Evolutionary conservation across 345 rosid genomes (phyloP), one percentile per base, ranked within the genome.

Genomic region (Kandelia obovata): DNA sequence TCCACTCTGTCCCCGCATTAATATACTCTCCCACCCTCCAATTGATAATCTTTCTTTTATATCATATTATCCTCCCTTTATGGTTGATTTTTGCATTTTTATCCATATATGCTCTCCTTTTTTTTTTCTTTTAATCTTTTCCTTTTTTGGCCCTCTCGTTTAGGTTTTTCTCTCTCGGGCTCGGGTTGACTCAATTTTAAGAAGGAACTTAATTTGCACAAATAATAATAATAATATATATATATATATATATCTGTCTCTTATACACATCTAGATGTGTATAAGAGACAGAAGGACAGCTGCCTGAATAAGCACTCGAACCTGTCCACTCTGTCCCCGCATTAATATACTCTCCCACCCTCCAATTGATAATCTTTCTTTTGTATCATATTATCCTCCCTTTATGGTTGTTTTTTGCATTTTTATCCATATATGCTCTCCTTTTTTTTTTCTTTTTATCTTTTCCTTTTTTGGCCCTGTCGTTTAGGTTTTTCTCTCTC

Each of bases 1-100:
- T 81, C 84, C 83, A 73, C 80, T 75, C 84, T 85, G 87, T 82
- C 83, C 67, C 64, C 74, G 75, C 79, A 83, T 78, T 83, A 84
- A 84, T 82, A 73, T 76, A 77, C 82, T 69, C 82, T 84, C 90
- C 81, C 78, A 79, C 73, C 74, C 59, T 46, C 62, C 75, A 71
- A 66, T 76, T 73, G 58, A 65, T 68, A 65, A 10, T 25, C 26
- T 15, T 35, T 26, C n/a, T 19, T 4, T 30, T 20, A 9, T 9
- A 10, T 16, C 49, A 23, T 37, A 32, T 32, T 32, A 32, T 5
- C 35, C 25, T 52, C 7, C 8, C 13, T 23, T 23, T 19, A 58
- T 37, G 5, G 21, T 61, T 60, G 67, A 32, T 28, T 59, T 71
- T 65, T 52, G 61, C 30, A 43, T 34, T 26, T 58, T 17, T 52